phyloP scores from a whole-genome alignment of 139 green algal species.

The Tetraselmis striata region DNA sequence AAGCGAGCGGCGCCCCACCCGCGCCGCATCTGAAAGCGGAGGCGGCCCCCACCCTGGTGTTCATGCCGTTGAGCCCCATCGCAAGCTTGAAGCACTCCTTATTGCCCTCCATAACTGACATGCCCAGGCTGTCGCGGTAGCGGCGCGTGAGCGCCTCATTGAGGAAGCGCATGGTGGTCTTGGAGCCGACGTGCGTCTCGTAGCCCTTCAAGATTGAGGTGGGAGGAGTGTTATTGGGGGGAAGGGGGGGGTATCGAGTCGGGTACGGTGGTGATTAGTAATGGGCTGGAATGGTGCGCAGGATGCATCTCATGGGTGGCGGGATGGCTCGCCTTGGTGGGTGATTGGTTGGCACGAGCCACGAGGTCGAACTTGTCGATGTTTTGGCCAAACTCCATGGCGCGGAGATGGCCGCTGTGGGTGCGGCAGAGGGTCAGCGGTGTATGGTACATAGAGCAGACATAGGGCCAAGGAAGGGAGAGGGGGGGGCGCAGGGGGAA shows the following conservation, averaged over 20 bases:
- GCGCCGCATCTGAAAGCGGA: too few relatives aligned
- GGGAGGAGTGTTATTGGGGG: too few relatives aligned
- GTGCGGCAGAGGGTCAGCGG: too few relatives aligned
- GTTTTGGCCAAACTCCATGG: neutral
- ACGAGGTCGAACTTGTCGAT: neutral
- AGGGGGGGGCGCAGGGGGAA: too few relatives aligned
- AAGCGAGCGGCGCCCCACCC: too few relatives aligned
- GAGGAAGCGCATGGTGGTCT: neutral
- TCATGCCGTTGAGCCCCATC: neutral
- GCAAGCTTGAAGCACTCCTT: neutral
- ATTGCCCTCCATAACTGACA: neutral
- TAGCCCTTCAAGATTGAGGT: too few relatives aligned
- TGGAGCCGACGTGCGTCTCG: neutral
- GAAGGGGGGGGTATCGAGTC: too few relatives aligned
- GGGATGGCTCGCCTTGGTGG: neutral
- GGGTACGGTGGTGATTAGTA: too few relatives aligned
- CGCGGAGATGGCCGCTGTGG: neutral
- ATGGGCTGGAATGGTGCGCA: too few relatives aligned
- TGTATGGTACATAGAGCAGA: too few relatives aligned
- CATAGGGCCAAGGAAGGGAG: too few relatives aligned
- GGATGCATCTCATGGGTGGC: too few relatives aligned
- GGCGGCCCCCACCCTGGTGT: neutral
- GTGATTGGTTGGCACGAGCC: neutral
- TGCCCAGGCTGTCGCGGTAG: neutral
- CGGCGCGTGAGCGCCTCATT: neutral